Conservation (phyloP, 225 moss, liverwort and hornwort species). For the Straminergon stramineum region DNA sequence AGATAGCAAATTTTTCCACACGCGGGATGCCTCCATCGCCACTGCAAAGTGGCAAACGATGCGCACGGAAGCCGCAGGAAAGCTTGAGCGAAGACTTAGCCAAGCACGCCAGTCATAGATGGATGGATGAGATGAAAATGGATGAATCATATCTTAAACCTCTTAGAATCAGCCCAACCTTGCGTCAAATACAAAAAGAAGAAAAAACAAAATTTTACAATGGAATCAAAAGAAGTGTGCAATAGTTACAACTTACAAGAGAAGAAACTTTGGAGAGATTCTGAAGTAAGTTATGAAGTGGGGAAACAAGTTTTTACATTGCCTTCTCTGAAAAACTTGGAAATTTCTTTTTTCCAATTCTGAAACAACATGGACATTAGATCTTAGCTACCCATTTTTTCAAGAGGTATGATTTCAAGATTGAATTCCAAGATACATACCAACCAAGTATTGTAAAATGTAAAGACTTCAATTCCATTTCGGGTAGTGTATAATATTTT, state of each 20-base stretch:
- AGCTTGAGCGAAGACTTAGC: not conserved
- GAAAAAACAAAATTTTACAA: not conserved
- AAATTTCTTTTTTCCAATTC: not conserved
- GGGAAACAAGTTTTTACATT: not conserved
- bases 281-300: rapidly evolving
- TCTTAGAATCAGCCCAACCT: not conserved
- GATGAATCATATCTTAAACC: not conserved
- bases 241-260: not conserved
- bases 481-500: too few relatives aligned
- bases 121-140: not conserved
- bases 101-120: not conserved
- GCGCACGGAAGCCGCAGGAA: not conserved
- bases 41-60: not conserved
- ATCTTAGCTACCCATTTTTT: not conserved
- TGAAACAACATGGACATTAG: not conserved
- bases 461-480: not conserved
- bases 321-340: not conserved
- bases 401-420: not conserved
- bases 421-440: not conserved
- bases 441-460: not conserved
- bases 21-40: constrained; percentile 11
- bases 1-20: constrained; percentile 26
- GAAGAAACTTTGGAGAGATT: not conserved
- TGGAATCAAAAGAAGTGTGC: not conserved
- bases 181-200: not conserved